A percentile compares a stretch with the other conserved stretches of the same genome.
Conservation (phyloP, 2,329 filamentous ascomycete species). For the Ampelomyces quisqualis region DNA sequence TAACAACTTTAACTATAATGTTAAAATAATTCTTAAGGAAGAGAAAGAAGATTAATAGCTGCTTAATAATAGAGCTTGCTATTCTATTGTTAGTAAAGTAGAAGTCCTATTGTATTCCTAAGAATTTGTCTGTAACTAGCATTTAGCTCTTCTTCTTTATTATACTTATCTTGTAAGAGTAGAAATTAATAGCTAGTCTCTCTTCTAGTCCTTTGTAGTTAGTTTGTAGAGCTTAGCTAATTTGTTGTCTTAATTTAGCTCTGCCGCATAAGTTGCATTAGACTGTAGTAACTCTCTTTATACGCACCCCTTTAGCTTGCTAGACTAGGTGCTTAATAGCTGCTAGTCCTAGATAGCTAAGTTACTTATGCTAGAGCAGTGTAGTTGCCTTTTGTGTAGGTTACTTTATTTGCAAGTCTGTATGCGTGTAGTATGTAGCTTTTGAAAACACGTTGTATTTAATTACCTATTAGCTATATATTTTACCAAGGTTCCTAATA, state of each 20-base stretch:
- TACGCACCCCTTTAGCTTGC: not conserved
- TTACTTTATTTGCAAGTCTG: not conserved
- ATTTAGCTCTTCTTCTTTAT: slow-evolving; percentile 2
- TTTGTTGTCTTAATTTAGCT: not conserved
- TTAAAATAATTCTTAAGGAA: slow-evolving; percentile 3
- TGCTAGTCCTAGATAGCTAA: not conserved
- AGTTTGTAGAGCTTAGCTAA: not conserved
- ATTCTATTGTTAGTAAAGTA: not conserved
- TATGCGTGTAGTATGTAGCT: not conserved
- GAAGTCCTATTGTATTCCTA: not conserved
- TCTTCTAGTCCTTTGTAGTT: slow-evolving; percentile 1
- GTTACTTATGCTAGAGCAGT: slow-evolving; percentile 2
- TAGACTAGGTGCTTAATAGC: slow-evolving; percentile 1
- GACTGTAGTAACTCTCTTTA: not conserved
- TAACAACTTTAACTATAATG: slow-evolving; percentile 8
- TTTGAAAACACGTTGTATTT: slow-evolving; percentile 1
- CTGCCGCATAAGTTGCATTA: not conserved
- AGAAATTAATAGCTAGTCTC: not conserved
- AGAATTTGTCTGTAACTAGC: not conserved
- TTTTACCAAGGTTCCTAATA: not conserved
- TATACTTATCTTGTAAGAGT: not conserved
- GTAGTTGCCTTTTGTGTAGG: not conserved
- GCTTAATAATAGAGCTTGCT: slow-evolving; percentile 3
- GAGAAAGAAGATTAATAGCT: not conserved
- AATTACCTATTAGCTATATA: slow-evolving; percentile 2